Percentiles rank a stretch among this genome's conserved stretches.
phyloP scores from a whole-genome alignment of 1,284 basidiomycete species.

The Mycosarcoma maydis region DNA sequence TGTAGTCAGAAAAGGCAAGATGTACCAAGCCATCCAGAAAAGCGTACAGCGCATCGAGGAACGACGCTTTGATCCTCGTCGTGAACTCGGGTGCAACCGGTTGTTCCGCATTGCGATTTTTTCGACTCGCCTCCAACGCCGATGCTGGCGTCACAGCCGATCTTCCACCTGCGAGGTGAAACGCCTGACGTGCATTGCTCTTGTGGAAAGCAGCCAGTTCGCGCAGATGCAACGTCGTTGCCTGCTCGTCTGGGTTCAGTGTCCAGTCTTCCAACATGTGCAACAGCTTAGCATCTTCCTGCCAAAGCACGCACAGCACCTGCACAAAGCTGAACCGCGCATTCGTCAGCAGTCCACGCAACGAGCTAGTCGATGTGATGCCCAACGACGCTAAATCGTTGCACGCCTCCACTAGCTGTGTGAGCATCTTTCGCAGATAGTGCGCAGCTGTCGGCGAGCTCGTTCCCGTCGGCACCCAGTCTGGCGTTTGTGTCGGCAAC shows the following conservation, averaged over 20 bases:
- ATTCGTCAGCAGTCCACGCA: slow-evolving; percentile 79
- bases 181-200: slow-evolving; percentile 80
- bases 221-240: slow-evolving; percentile 73
- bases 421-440: slow-evolving; percentile 80
- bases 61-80: slow-evolving; percentile 81
- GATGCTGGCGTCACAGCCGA: slow-evolving; percentile 13
- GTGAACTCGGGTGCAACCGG: slow-evolving; percentile 53
- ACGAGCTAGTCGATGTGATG: slow-evolving; percentile 73
- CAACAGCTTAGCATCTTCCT: slow-evolving; percentile 83
- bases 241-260: slow-evolving; percentile 70
- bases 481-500: slow-evolving; percentile 70
- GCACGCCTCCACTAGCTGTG: slow-evolving; percentile 85
- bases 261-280: slow-evolving; percentile 88
- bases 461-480: slow-evolving; percentile 78
- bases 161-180: slow-evolving; percentile 83
- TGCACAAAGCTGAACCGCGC: slow-evolving; percentile 89
- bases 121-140: slow-evolving; percentile 23
- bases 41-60: slow-evolving; percentile 86
- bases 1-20: slow-evolving; percentile 74
- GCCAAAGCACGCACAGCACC: slow-evolving; percentile 81
- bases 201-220: slow-evolving; percentile 85
- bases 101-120: slow-evolving; percentile 12
- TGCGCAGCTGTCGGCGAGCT: slow-evolving; percentile 85
- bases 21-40: slow-evolving; percentile 88
- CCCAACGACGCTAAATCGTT: slow-evolving; percentile 84